A percentile compares a stretch with the other conserved stretches of the same genome.
Conservation (phyloP, 257 asterid species). For the Gentiana straminea region DNA sequence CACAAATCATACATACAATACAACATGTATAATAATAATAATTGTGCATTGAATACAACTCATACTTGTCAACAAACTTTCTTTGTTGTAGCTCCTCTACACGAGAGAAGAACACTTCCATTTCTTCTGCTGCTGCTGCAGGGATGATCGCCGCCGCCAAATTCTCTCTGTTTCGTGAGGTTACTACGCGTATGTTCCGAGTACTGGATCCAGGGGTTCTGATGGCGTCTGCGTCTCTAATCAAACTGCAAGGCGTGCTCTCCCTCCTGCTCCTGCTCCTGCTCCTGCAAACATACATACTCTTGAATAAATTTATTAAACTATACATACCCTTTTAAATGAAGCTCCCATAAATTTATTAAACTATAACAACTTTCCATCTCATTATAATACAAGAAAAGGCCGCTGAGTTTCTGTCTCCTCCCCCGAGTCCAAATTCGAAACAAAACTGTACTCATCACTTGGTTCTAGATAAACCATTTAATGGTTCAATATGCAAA, state of each 20-base stretch:
- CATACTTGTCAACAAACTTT: slow-evolving; percentile 22
- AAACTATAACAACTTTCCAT: too few relatives aligned
- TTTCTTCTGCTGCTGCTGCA: slow-evolving; percentile 10
- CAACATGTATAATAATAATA: background rate
- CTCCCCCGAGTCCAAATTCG: too few relatives aligned
- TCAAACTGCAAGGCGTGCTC: slow-evolving; percentile 25
- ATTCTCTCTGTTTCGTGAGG: slow-evolving; percentile 8
- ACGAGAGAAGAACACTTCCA: slow-evolving; percentile 10
- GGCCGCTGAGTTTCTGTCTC: too few relatives aligned
- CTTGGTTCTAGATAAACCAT: too few relatives aligned
- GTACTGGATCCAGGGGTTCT: slow-evolving; percentile 22
- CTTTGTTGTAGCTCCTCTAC: slow-evolving; percentile 15
- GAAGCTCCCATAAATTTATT: too few relatives aligned
- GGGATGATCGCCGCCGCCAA: slow-evolving; percentile 12
- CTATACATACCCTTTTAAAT: too few relatives aligned
- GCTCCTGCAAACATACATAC: too few relatives aligned
- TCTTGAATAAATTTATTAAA: too few relatives aligned
- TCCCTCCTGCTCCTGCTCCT: slow-evolving; percentile 21
- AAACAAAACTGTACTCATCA: too few relatives aligned
- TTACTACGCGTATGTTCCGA: slow-evolving; percentile 4
- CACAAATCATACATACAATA: background rate
- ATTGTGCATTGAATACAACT: background rate
- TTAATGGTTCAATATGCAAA: too few relatives aligned
- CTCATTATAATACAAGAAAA: too few relatives aligned
- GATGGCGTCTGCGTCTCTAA: slow-evolving; percentile 13